Evolutionary conservation across 2,329 filamentous ascomycete species (phyloP), one percentile per base, ranked within the genome.

Genomic region (Thielaviopsis musarum): DNA sequence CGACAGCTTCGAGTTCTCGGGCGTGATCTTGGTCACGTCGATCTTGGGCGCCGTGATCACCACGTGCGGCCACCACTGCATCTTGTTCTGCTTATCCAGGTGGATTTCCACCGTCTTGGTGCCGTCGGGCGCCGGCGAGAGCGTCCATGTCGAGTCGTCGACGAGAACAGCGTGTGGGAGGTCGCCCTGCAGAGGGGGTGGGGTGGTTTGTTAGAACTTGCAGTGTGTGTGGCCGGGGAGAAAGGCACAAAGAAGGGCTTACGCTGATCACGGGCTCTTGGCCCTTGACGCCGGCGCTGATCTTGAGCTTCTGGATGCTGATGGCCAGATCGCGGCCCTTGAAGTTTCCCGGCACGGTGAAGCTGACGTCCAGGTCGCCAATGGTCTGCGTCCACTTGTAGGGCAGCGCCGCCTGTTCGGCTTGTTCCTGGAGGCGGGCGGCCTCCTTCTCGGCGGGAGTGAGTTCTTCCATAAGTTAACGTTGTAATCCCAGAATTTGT

Each of bases 371-470:
- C 62, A 96, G 75, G 69, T 97, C 93, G 65, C 78, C 79, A 70
- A 98, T 95, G 24, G 87, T 91, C 74, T 98, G 93, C 12, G 81
- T 87, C 93, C 93, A 98, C 75, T 94, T 93, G 83, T 98, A 98
- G 0, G 93, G 93, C 51, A 98, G 83, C 24, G 85, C 81, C 51
- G 84, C 86, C 76, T 98, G 93, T 74, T 98, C 93, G 66, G 84
- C 86, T 60, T 80, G 77, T 74, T 98, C 90, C 70, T 85, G 84
- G 63, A 82, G 84, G 64, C 75, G 76, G 61, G 79, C 77, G 21
- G 80, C 80, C 12, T 77, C 81, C 65, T 77, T 74, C 64, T 82
- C 76, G 63, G 78, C 80, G 61, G 77, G 73, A 22, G 74, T 77
- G 59, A 70, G 74, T 67, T 84, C 80, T 78, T 66, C 34, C 45